Base-by-base conservation (phyloP, 1,284 basidiomycete species). In the Austroboletus niveus region DNA sequence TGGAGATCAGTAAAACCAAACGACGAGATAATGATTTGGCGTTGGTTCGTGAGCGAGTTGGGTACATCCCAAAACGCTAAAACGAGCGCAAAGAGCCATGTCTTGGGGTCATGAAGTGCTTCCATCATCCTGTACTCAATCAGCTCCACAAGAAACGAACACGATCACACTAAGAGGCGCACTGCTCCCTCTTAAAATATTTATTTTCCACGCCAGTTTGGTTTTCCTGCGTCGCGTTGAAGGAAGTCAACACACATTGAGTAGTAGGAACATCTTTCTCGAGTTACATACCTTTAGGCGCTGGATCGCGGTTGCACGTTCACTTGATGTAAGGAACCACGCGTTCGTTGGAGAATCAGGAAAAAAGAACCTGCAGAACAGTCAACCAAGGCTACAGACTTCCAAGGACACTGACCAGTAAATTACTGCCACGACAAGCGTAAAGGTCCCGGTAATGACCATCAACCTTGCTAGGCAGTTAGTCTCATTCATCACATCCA, bases 151-250 rank as follows among this genome's bases (percentile, higher is more conserved):
- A 54, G 50, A 54, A 31, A 35, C 22, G 24, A 9, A 24, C 14
- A 41, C 15, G 20, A 47, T 4, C 24, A 39, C 45, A 14, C 7
- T 44, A 15, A 17, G 9, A 32, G 32, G 73, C 83, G 52, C 55
- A 87, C 83, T 92, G 89, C 20, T 87, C 81, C 52, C 74, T 79
- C 71, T 91, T 92, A 71, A 86, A 89, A 47, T 75, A 75, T 65
- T 89, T 87, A 64, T 87, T 87, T 67, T 87, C 85, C 17, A 86
- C 76, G 32, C 86, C 85, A 3, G 84, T 80, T 75, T 88, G 85
- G 60, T 88, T 88, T 65, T 73, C 73, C 76, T 78, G 51, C 14
- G 15, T 29, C 27, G 27, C 8, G 10, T 32, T 34, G 7, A 36
- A 24, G 8, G 7, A 36, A 24, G 8, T 53, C 20, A 48, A 51